Evolutionary conservation across 164 flowering plant genomes (phyloP).

Genomic region (Vitis rupestris): DNA sequence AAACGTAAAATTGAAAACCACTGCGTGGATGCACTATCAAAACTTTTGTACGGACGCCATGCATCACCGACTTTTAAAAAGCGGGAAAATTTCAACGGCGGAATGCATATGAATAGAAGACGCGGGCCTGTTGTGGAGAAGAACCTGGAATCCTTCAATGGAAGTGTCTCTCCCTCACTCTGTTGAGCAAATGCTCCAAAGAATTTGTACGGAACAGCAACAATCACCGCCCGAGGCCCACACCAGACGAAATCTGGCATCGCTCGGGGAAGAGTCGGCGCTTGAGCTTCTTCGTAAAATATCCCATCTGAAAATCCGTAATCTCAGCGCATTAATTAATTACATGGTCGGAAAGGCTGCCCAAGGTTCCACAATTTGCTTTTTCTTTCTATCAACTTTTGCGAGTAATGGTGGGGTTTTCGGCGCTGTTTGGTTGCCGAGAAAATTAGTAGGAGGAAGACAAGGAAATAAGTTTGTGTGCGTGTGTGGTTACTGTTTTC

Average conservation of each 20-base stretch:
- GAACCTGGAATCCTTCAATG: too few relatives aligned
- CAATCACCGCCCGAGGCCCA: slow-evolving; percentile 8
- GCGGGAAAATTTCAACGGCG: too few relatives aligned
- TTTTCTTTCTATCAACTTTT: background rate
- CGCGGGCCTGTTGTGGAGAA: too few relatives aligned
- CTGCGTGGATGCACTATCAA: too few relatives aligned
- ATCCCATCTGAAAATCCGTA: background rate
- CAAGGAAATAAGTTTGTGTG: too few relatives aligned
- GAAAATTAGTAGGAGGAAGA: too few relatives aligned
- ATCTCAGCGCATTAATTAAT: slow-evolving; percentile 16
- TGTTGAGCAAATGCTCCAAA: slow-evolving; percentile 12
- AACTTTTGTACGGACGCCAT: too few relatives aligned
- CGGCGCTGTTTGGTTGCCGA: background rate
- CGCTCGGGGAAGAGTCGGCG: slow-evolving; percentile 31
- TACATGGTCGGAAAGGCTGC: slow-evolving; percentile 3
- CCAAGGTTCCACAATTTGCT: background rate
- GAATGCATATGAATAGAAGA: too few relatives aligned
- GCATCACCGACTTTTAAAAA: too few relatives aligned
- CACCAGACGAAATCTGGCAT: slow-evolving; percentile 20
- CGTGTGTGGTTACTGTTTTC: too few relatives aligned
- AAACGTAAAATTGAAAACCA: too few relatives aligned
- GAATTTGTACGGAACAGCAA: slow-evolving; percentile 19
- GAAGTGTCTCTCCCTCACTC: slow-evolving; percentile 15
- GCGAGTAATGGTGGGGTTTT: background rate
- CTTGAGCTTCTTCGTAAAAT: slow-evolving; percentile 17